These are phyloP conservation scores for Chamaecyparis obtusa DNA, from an alignment of 75 land plant genomes.

Conservation along the genomic window DNA sequence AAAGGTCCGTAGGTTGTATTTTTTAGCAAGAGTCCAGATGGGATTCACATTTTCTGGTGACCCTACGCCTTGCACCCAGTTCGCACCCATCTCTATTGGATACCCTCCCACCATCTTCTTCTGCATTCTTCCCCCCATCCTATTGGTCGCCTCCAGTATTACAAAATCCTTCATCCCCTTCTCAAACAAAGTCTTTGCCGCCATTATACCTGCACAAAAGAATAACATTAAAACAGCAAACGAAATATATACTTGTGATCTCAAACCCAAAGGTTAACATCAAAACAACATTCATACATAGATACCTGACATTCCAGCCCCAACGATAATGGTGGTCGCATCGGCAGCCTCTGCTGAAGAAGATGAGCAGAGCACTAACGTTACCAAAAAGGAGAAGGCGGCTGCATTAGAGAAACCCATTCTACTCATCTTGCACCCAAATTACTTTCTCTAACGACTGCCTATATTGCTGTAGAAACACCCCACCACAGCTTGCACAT, in stretches of 20 bases:
- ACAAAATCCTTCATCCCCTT: slow-evolving; percentile 49
- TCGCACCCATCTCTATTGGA: slow-evolving; percentile 56
- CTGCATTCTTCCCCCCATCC: slow-evolving; percentile 57
- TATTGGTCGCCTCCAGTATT: slow-evolving; percentile 54
- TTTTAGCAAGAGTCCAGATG: slow-evolving; percentile 42
- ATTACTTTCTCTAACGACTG: too few species aligned
- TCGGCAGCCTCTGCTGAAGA: neutral
- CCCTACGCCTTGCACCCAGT: slow-evolving; percentile 66
- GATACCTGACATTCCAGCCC: too few species aligned
- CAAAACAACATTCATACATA: too few species aligned
- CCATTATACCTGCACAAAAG: slow-evolving; percentile 52
- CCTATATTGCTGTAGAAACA: too few species aligned
- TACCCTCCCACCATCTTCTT: slow-evolving; percentile 35
- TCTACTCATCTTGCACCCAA: neutral
- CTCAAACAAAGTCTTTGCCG: slow-evolving; percentile 49
- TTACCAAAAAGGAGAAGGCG: neutral
- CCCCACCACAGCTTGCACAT: too few species aligned
- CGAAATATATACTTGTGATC: neutral
- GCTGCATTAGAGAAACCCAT: neutral
- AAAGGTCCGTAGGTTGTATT: slow-evolving; percentile 27
- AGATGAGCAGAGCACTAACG: neutral
- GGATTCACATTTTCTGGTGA: slow-evolving; percentile 38
- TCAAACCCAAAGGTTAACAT: neutral
- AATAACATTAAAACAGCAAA: neutral
- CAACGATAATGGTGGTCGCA: slow-evolving; percentile 19